phyloP scores from a whole-genome alignment of 257 asterid species.

The Cruciata laevipes region DNA sequence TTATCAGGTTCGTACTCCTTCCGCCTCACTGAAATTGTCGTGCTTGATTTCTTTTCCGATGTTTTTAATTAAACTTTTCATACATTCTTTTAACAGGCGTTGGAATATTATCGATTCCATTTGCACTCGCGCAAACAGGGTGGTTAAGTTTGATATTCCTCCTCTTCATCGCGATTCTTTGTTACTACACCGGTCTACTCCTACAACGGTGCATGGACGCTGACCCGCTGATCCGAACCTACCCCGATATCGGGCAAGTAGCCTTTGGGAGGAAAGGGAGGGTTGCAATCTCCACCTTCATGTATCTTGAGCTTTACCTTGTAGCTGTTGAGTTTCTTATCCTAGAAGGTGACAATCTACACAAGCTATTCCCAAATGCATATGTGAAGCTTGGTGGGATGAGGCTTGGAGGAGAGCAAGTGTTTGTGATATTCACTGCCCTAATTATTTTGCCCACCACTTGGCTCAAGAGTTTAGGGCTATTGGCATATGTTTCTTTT shows the following conservation, averaged over 20 bases:
- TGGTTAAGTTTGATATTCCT: slow-evolving; percentile 35
- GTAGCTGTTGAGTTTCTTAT: slow-evolving; percentile 47
- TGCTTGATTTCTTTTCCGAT: too few species aligned
- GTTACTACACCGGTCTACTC: slow-evolving; percentile 46
- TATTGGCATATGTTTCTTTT: slow-evolving; percentile 40
- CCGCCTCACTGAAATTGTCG: too few species aligned
- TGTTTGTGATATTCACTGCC: slow-evolving; percentile 31
- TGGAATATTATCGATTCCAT: slow-evolving; percentile 49
- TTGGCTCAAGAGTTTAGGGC: slow-evolving; percentile 40
- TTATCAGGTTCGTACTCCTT: slow-evolving; percentile 25
- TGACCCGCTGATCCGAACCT: slow-evolving; percentile 27
- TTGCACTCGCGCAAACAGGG: slow-evolving; percentile 46
- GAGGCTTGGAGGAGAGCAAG: slow-evolving; percentile 28
- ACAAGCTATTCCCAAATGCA: slow-evolving; percentile 38
- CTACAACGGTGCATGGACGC: slow-evolving; percentile 36
- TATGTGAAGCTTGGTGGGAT: slow-evolving; percentile 17
- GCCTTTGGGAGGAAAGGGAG: slow-evolving; percentile 44
- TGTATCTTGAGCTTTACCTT: slow-evolving; percentile 44
- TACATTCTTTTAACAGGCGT: slow-evolving; percentile 21
- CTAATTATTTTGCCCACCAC: slow-evolving; percentile 45
- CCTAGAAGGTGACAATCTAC: slow-evolving; percentile 47
- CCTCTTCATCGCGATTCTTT: slow-evolving; percentile 23
- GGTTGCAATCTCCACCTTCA: slow-evolving; percentile 6
- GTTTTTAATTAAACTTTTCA: too few species aligned
- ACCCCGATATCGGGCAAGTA: slow-evolving; percentile 44